Evolutionary conservation across 805 yeast species (phyloP), one percentile per base, ranked within the genome.

Genomic region (Clavispora santaluciae): DNA sequence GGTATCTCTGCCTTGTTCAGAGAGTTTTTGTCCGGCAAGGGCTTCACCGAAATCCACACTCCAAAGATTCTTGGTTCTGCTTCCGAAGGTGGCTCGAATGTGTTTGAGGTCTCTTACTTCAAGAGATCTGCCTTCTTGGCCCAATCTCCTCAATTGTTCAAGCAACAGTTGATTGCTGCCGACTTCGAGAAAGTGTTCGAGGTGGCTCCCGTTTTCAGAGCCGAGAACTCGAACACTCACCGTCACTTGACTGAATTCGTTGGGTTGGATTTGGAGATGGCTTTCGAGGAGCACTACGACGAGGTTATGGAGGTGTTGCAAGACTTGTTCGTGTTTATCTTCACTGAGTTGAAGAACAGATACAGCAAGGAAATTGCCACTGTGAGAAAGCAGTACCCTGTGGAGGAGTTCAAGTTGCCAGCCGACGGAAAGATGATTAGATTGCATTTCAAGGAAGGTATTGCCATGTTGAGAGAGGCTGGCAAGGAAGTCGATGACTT

Each of bases 221-320:
- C 99, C 43, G 99, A 93, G 68, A 91, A 93, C 76, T 91, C 98
- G 47, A 90, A 93, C 74, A 91, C 99, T 16, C 98, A 93, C 68
- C 90, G 99, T 72, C 99, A 93, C 69, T 83, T 93, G 95, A 93
- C 99, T 42, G 99, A 93, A 70, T 93, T 93, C 65, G 86, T 85
- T 47, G 99, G 99, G 44, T 81, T 95, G 56, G 99, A 93, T 75
- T 70, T 93, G 70, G 99, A 93, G 70, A 89, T 93, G 95, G 86
- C 96, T 9, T 86, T 93, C 60, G 98, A 93, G 72, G 96, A 90
- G 71, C 97, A 93, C 70, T 93, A 93, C 66, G 95, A 93, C 60
- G 99, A 93, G 72, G 95, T 83, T 34, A 66, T 77, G 54, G 78
- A 75, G 38, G 64, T 73, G 33, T 65, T 82, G 53, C 70, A 73